Percentiles rank a stretch among this genome's conserved stretches.
Conservation (phyloP, 1,284 basidiomycete species). For the Papiliotrema laurentii region DNA sequence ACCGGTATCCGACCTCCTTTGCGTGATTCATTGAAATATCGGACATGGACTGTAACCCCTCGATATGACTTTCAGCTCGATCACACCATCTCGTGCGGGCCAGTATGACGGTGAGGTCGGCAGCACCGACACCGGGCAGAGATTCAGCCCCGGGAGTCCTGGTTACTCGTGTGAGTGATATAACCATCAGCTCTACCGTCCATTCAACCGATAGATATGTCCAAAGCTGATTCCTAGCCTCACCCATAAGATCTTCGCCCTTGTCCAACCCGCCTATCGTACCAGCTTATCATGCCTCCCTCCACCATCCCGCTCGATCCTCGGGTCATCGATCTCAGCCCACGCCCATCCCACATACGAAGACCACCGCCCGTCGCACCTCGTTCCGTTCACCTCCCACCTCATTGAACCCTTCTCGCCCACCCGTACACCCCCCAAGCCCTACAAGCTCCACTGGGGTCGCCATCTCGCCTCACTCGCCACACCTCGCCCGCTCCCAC, state of each 20-base stretch:
- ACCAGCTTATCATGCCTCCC: too few relatives aligned
- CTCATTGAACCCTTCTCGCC: not conserved
- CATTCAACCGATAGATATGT: not conserved
- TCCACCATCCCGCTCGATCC: conserved; percentile 7
- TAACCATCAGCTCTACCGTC: too few relatives aligned
- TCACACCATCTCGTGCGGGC: too few relatives aligned
- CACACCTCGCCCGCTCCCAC: conserved; percentile 37
- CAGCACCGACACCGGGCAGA: too few relatives aligned
- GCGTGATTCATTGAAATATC: too few relatives aligned
- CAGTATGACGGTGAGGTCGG: too few relatives aligned
- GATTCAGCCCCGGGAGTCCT: too few relatives aligned
- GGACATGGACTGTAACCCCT: too few relatives aligned
- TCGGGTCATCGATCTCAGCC: conserved; percentile 6
- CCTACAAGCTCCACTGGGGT: not conserved
- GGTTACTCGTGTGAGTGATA: too few relatives aligned
- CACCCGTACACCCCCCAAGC: not conserved
- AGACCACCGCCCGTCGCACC: not conserved
- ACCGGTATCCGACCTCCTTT: too few relatives aligned
- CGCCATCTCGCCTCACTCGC: too few relatives aligned
- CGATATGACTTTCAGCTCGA: too few relatives aligned
- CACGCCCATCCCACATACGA: not conserved
- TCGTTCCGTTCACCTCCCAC: not conserved
- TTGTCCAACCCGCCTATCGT: conserved; percentile 20
- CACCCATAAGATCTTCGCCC: conserved; percentile 19
- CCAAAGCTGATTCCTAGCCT: conserved; percentile 6